Evolutionary conservation across 164 flowering plant species (phyloP), one percentile per base, ranked within the genome.

Genomic region (Santalum album): DNA sequence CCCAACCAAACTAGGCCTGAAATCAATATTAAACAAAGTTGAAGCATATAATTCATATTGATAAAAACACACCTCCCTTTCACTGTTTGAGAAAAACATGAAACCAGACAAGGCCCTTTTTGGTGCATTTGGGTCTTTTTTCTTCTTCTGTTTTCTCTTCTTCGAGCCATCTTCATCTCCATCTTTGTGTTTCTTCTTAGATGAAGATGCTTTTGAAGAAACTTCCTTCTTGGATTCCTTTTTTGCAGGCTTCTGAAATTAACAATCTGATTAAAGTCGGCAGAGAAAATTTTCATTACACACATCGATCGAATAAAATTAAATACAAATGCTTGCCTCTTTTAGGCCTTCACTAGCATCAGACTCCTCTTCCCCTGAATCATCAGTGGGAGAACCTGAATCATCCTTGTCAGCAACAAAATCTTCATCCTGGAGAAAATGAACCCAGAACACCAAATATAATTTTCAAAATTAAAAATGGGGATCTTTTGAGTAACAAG

Each of bases 101-200:
- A 78, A 94, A 46, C 83, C 87, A 66, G 92, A 68, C 77, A 82
- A 65, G 6, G 95, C 92, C 59, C 78, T 82, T 72, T 94, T 94
- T 42, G 99, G 99, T 46, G 96, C 97, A 73, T 90, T 94, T 44
- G 99, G 99, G 68, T 94, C 99, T 64, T 90, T 92, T 60, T 92
- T 92, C 84, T 78, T 90, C 72, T 87, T 92, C 55, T 54, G 85
- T 49, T 82, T 90, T 68, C 74, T 90, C 77, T 86, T 94, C 79
- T 81, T 87, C 48, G 77, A 51, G 48, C 84, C 81, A 38, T 78
- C 95, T 46, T 79, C 95, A 49, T 77, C 90, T 36, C 74, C 96
- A 49, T 78, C 96, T 69, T 65, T 85, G 20, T 77, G 1, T 62
- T 77, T 87, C 78, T 73, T 84, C 75, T 78, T 85, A 43, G 72